A percentile compares a stretch with the other conserved stretches of the same genome.
These are phyloP conservation scores for Metschnikowia aberdeeniae DNA, from an alignment of 805 yeast species.

Conservation along the genomic window DNA sequence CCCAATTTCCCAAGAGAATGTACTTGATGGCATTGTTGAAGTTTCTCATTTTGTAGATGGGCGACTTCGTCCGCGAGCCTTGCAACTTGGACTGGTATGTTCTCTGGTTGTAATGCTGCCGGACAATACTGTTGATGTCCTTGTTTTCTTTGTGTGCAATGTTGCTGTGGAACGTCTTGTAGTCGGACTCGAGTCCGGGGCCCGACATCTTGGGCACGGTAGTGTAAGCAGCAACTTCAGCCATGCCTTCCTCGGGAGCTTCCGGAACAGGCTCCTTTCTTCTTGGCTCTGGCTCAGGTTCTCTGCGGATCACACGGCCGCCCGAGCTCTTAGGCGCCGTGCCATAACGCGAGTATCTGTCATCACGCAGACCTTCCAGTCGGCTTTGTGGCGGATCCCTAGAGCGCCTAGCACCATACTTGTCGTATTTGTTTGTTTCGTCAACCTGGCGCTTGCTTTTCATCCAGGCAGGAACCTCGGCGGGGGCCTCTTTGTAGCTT, in stretches of 20 bases:
- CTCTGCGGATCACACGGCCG: slow-evolving; percentile 16
- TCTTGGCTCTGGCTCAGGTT: slow-evolving; percentile 13
- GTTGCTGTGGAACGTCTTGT: slow-evolving; percentile 38
- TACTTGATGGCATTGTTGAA: slow-evolving; percentile 92
- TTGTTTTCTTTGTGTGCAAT: slow-evolving; percentile 31
- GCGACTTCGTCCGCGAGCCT: slow-evolving; percentile 65
- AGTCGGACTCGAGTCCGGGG: slow-evolving; percentile 19
- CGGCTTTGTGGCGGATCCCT: not conserved
- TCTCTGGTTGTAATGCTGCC: slow-evolving; percentile 82
- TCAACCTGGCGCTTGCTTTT: slow-evolving; percentile 22
- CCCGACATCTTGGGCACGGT: slow-evolving; percentile 17
- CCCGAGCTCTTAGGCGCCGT: slow-evolving; percentile 8
- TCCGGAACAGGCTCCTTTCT: slow-evolving; percentile 8
- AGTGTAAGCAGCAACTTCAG: slow-evolving; percentile 16
- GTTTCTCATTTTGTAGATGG: slow-evolving; percentile 78
- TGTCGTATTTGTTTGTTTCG: slow-evolving; percentile 32
- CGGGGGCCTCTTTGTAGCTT: slow-evolving; percentile 23
- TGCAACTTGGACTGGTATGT: slow-evolving; percentile 62
- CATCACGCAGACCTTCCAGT: slow-evolving; percentile 4
- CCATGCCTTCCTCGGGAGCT: slow-evolving; percentile 6
- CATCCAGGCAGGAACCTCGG: slow-evolving; percentile 38
- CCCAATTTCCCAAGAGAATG: slow-evolving; percentile 70
- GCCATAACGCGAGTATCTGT: slow-evolving; percentile 18
- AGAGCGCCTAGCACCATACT: slow-evolving; percentile 27
- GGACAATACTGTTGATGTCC: slow-evolving; percentile 63